Conservation (phyloP, 2,329 filamentous ascomycete genomes). For the Exophiala alcalophila region DNA sequence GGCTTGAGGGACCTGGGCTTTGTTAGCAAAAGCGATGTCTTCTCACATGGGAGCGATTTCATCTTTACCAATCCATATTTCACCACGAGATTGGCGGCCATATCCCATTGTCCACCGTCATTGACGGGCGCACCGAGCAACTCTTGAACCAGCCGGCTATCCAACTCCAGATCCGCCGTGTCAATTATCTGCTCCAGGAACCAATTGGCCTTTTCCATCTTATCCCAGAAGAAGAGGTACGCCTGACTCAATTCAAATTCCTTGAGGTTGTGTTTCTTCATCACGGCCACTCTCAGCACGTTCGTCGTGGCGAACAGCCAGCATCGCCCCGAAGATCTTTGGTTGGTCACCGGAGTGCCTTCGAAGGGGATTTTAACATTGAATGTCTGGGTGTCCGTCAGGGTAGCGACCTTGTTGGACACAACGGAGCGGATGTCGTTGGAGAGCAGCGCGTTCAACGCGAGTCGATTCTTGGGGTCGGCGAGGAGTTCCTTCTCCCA, state of each 20-base stretch:
- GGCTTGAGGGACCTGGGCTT: conserved; percentile 62
- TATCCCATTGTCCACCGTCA: conserved; percentile 89
- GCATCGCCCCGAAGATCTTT: conserved; percentile 76
- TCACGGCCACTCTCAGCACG: conserved; percentile 81
- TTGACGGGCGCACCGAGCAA: conserved; percentile 66
- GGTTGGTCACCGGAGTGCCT: conserved; percentile 79
- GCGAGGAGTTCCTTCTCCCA: conserved; percentile 63
- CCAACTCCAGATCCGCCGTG: conserved; percentile 67
- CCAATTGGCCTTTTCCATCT: conserved; percentile 86
- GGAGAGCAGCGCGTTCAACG: conserved; percentile 67
- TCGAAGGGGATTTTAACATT: conserved; percentile 79
- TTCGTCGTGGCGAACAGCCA: conserved; percentile 94
- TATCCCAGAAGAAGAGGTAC: conserved; percentile 92
- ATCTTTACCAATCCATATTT: conserved; percentile 73
- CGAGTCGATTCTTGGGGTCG: conserved; percentile 70
- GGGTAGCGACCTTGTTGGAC: conserved; percentile 59
- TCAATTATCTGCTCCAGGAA: conserved; percentile 82
- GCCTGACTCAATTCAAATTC: conserved; percentile 82
- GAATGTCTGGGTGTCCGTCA: conserved; percentile 75
- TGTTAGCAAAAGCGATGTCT: background rate
- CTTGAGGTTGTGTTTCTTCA: conserved; percentile 75
- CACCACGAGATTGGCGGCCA: conserved; percentile 78
- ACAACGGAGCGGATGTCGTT: conserved; percentile 66
- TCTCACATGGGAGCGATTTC: background rate
- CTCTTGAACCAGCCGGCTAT: conserved; percentile 68